These are phyloP conservation scores for Albifimbria verrucaria DNA, from an alignment of 2,329 filamentous ascomycete species.

Conservation along the genomic window DNA sequence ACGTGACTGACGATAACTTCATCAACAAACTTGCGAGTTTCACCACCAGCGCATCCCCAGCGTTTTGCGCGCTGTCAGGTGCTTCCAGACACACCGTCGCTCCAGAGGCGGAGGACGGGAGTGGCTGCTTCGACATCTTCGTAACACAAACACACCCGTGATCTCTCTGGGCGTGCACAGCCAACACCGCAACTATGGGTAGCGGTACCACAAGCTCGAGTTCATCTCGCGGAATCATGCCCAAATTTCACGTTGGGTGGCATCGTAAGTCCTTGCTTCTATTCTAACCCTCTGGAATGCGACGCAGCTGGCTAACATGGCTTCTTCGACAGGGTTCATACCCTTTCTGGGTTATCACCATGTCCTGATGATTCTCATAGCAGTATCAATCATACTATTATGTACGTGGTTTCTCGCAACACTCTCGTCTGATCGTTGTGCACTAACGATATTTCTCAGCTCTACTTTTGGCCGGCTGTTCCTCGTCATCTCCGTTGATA, in stretches of 20 bases:
- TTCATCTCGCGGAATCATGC: slow-evolving; percentile 20
- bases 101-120: slow-evolving; percentile 21
- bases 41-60: slow-evolving; percentile 4
- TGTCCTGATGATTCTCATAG: slow-evolving; percentile 97
- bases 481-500: slow-evolving; percentile 91
- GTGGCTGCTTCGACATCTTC: slow-evolving; percentile 11
- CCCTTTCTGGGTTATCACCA: slow-evolving; percentile 73
- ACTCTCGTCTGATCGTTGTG: no score
- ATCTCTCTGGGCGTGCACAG: background rate
- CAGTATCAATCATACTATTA: slow-evolving; percentile 86
- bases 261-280: slow-evolving; percentile 36
- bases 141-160: background rate
- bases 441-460: slow-evolving; percentile 49
- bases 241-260: slow-evolving; percentile 45
- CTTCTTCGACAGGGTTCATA: slow-evolving; percentile 50
- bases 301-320: slow-evolving; percentile 14
- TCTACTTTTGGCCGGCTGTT: slow-evolving; percentile 90
- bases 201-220: slow-evolving; percentile 20
- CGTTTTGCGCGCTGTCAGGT: slow-evolving; percentile 6
- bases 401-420: slow-evolving; percentile 63
- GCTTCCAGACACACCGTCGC: slow-evolving; percentile 16
- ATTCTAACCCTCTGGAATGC: background rate
- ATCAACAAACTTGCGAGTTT: slow-evolving; percentile 6
- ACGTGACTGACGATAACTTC: background rate
- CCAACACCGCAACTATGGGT: slow-evolving; percentile 17